Conservation (phyloP, 139 green algal species). For the Coccomyxa sp. region DNA sequence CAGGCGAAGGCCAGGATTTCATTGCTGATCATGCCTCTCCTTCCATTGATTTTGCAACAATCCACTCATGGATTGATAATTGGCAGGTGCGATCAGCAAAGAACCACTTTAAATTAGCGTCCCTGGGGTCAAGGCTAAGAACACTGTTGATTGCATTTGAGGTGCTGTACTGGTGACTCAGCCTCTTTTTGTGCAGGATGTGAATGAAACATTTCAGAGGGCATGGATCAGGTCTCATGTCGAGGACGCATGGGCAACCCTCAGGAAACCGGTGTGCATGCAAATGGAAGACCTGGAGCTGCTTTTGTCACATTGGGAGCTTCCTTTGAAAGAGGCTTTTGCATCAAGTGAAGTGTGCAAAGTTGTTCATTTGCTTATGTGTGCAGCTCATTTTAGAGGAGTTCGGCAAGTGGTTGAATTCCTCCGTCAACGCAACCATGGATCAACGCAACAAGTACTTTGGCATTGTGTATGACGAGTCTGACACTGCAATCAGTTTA, state of each 20-base stretch:
- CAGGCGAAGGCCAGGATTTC: conserved; percentile 38
- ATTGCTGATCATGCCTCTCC: conserved; percentile 30
- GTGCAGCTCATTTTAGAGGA: conserved; percentile 29
- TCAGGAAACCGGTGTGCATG: conserved; percentile 26
- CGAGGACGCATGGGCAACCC: conserved; percentile 4
- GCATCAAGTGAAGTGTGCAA: not conserved
- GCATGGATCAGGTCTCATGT: conserved; percentile 44
- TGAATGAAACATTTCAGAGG: conserved; percentile 15
- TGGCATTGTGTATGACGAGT: conserved; percentile 11
- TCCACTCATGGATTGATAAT: conserved; percentile 56
- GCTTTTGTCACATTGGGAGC: no score
- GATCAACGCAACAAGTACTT: conserved; percentile 11
- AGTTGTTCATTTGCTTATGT: not conserved
- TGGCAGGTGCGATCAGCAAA: conserved; percentile 15
- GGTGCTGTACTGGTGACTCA: no score
- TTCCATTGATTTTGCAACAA: conserved; percentile 47
- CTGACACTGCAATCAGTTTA: not conserved
- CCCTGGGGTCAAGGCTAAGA: no score
- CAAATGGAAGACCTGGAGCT: no score
- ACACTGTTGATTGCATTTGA: no score
- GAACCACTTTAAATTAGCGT: no score
- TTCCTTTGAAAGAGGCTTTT: not conserved
- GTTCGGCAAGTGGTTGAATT: conserved; percentile 29
- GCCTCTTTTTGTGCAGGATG: not conserved
- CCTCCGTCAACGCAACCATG: conserved; percentile 8